Evolutionary conservation across 176 grass and related monocot species (phyloP).

Genomic region (Secale cereale): DNA sequence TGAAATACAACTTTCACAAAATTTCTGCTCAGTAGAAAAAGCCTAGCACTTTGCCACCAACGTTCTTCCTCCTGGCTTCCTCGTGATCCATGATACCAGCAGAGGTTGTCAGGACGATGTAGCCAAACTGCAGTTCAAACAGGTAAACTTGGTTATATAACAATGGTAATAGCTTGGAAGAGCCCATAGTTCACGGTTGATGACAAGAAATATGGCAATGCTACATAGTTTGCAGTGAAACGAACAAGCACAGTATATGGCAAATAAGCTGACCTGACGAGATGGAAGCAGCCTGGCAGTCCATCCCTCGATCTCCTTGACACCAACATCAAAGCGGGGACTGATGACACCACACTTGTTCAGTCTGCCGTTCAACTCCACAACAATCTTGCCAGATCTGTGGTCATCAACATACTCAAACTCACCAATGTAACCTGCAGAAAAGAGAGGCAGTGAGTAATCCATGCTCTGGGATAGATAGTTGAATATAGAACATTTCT

Average conservation of each 20-base stretch:
- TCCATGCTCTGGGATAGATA: not conserved
- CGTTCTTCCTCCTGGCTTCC: conserved; percentile 75
- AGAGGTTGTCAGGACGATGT: conserved; percentile 79
- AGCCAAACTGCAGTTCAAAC: conserved; percentile 54
- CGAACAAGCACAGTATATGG: not conserved
- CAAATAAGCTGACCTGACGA: conserved; percentile 30
- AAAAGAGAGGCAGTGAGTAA: not conserved
- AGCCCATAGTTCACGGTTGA: not conserved
- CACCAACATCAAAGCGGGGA: conserved; percentile 44
- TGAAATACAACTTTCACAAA: conserved; percentile 10
- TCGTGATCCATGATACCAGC: conserved; percentile 82
- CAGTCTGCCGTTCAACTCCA: conserved; percentile 39
- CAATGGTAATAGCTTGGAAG: not conserved
- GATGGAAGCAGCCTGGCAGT: conserved; percentile 42
- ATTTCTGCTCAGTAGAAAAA: conserved; percentile 55
- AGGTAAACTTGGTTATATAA: not conserved
- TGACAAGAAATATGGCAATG: not conserved
- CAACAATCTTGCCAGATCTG: conserved; percentile 41
- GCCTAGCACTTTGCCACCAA: conserved; percentile 69
- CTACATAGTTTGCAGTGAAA: not conserved
- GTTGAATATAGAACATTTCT: not conserved
- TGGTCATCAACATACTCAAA: conserved; percentile 47
- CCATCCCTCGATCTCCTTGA: conserved; percentile 43
- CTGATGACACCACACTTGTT: conserved; percentile 53
- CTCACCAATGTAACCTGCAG: conserved; percentile 38